These are phyloP conservation scores for Cercospora berteroae DNA, from an alignment of 2,329 filamentous ascomycete species.

Conservation along the genomic window DNA sequence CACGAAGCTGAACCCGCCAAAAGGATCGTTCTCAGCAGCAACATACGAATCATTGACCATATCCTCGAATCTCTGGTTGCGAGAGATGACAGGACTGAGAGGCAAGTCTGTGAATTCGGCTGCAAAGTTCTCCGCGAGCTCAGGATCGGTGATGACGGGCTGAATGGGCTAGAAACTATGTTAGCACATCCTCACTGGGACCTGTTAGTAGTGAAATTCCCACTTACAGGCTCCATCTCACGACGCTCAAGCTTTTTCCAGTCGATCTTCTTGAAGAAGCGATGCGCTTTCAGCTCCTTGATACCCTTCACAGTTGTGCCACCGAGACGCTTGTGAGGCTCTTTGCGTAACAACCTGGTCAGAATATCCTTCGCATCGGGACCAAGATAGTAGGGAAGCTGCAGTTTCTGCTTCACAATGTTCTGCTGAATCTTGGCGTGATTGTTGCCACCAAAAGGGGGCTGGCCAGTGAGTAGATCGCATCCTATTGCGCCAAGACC, in stretches of 20 bases:
- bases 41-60: slow-evolving; percentile 17
- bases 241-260: slow-evolving; percentile 83
- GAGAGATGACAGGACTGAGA: slow-evolving; percentile 66
- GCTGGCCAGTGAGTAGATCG: slow-evolving; percentile 87
- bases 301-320: slow-evolving; percentile 87
- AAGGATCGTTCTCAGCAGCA: slow-evolving; percentile 45
- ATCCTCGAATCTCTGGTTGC: slow-evolving; percentile 28
- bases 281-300: slow-evolving; percentile 79
- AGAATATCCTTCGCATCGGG: slow-evolving; percentile 92
- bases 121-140: slow-evolving; percentile 93
- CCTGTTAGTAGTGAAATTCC: background rate
- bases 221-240: slow-evolving; percentile 65
- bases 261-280: slow-evolving; percentile 96
- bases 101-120: slow-evolving; percentile 85
- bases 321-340: slow-evolving; percentile 85
- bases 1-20: slow-evolving; percentile 56
- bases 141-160: slow-evolving; percentile 91
- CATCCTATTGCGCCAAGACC: slow-evolving; percentile 89
- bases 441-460: slow-evolving; percentile 87
- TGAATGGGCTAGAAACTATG: slow-evolving; percentile 63
- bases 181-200: slow-evolving; percentile 10
- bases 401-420: slow-evolving; percentile 88
- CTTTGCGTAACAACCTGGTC: slow-evolving; percentile 84
- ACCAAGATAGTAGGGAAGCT: slow-evolving; percentile 84
- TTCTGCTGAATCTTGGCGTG: slow-evolving; percentile 94